Base-by-base conservation (phyloP, 768 basidiomycete species). In the Rhizopogon sp. region DNA sequence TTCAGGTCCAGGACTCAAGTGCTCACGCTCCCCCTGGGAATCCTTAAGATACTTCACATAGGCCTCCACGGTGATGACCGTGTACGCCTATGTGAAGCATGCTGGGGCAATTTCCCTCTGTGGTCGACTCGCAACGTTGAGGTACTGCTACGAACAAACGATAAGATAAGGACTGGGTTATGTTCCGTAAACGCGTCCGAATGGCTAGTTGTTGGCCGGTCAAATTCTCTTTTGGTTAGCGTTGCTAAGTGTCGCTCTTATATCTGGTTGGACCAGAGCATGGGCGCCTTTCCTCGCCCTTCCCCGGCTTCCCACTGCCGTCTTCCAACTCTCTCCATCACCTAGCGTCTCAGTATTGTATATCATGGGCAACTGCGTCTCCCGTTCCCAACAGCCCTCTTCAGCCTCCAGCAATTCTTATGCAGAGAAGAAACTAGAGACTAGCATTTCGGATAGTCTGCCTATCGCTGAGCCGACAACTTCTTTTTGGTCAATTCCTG, bases 401-500 rank as follows among this genome's bases (percentile, higher is more conserved):
- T 14, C 14, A 49, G 20, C 35, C 37, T 33, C n/a, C 13, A 7
- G 51, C 50, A 35, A 31, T n/a, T 31, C 40, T 5, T 43, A 16
- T 42, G 17, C 50, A 37, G 52, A 64, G 43, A 25, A 33, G 28
- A 58, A 58, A 42, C 41, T 29, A 33, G 51, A 49, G 9, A 40
- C 25, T 16, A 39, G 40, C 56, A 3, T 59, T 53, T 16, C 71
- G 39, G 82, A 83, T 1, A 81, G 79, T 0, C 64, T 89, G 9
- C 88, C 89, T 11, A 68, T 78, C 2, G 63, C 71, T 2, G 74
- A 79, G 55, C 79, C 85, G 2, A 80, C 80, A 0, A 63, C 68
- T 14, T 76, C 89, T 0, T 88, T 84, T 62, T 91, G 88, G 88
- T 78, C 77, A 7, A 62, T 75, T 8, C 85, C 86, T 2, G 70